Percentiles rank a stretch among this genome's conserved stretches.
Conservation (phyloP, 1,139 yeast species). For the Pichia sp. region DNA sequence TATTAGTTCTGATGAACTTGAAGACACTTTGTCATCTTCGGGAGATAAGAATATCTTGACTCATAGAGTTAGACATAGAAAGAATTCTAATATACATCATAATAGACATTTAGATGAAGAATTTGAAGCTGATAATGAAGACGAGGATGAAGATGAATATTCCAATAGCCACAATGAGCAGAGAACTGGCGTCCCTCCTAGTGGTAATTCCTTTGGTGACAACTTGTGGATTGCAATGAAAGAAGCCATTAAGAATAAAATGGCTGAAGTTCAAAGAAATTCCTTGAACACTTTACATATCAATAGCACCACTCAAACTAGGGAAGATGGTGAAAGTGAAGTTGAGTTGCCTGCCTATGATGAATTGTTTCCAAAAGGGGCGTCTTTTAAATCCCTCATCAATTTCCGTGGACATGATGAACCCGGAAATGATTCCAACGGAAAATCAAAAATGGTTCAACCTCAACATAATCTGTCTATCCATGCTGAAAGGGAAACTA, state of each 20-base stretch:
- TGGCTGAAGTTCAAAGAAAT: conserved; percentile 7
- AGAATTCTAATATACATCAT: neutral
- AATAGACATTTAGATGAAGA: neutral
- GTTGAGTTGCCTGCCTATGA: conserved; percentile 59
- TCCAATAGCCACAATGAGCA: conserved; percentile 1
- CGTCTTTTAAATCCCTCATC: conserved; percentile 31
- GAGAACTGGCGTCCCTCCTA: neutral
- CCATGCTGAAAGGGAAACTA: neutral
- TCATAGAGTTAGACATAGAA: conserved; percentile 5
- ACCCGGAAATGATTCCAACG: neutral
- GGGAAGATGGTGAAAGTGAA: neutral
- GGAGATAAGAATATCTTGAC: neutral
- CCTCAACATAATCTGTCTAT: neutral
- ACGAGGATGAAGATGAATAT: conserved; percentile 21
- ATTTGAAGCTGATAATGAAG: conserved; percentile 1
- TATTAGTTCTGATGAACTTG: conserved; percentile 1
- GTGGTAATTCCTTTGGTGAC: conserved; percentile 17
- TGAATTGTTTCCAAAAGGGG: conserved; percentile 69
- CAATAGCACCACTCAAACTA: neutral
- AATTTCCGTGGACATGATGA: conserved; percentile 22
- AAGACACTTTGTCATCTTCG: neutral
- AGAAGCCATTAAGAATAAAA: conserved; percentile 39
- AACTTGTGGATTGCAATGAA: conserved; percentile 56
- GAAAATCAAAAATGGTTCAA: neutral
- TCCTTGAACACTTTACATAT: neutral